Conservation (phyloP, 805 yeast genomes). For the Candida alai region DNA sequence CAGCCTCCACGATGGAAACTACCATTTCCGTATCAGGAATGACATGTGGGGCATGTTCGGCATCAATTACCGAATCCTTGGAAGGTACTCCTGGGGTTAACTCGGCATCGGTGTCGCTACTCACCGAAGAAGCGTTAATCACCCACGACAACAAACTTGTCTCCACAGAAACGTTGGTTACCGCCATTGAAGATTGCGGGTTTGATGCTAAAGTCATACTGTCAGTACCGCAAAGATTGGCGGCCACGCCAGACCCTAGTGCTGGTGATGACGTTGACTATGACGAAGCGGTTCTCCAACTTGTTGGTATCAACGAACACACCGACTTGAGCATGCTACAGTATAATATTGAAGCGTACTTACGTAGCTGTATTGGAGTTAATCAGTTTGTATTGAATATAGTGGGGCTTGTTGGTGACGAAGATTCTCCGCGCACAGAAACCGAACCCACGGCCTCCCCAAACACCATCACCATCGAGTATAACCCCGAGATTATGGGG, state of each 20-base stretch:
- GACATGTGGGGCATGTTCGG: constrained; percentile 89
- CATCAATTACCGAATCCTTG: constrained; percentile 58
- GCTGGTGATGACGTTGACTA: constrained; percentile 16
- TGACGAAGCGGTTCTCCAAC: constrained; percentile 28
- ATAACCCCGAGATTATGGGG: constrained; percentile 52
- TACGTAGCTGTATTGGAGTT: constrained; percentile 31
- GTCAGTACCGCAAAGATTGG: not conserved
- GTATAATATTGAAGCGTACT: constrained; percentile 38
- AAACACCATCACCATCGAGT: constrained; percentile 43
- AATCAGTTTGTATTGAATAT: constrained; percentile 14
- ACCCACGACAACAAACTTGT: constrained; percentile 36
- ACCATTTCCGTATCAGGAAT: constrained; percentile 56
- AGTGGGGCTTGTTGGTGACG: too few relatives aligned
- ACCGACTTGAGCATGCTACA: constrained; percentile 27
- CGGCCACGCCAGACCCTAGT: not conserved
- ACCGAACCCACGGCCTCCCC: constrained; percentile 15
- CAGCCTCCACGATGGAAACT: constrained; percentile 3
- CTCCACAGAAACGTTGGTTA: constrained; percentile 36
- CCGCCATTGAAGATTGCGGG: constrained; percentile 60
- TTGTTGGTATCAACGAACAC: constrained; percentile 27
- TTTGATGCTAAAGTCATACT: constrained; percentile 23
- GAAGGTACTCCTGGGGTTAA: constrained; percentile 47
- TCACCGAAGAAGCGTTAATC: constrained; percentile 71
- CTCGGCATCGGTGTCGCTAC: constrained; percentile 59
- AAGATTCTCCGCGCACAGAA: not conserved